These are phyloP conservation scores for Bipolaris oryzae DNA, from an alignment of 2,329 filamentous ascomycete species.

Conservation along the genomic window DNA sequence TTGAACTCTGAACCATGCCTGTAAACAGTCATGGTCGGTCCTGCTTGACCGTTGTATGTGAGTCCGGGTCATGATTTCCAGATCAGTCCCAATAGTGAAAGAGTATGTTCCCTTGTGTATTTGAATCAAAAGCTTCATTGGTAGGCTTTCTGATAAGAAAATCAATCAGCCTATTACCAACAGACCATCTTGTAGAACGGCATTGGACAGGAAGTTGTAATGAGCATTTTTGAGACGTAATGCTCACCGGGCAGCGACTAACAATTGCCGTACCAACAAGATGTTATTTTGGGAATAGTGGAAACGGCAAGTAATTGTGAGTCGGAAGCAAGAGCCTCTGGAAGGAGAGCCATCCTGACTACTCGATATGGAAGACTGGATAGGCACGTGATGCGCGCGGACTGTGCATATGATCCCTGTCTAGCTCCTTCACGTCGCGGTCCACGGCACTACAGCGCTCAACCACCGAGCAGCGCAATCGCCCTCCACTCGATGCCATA, in stretches of 20 bases:
- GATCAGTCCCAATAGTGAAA: not conserved
- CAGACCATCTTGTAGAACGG: not conserved
- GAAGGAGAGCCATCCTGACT: not conserved
- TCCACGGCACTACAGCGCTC: constrained; percentile 10
- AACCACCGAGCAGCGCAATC: constrained; percentile 3
- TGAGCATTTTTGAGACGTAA: not conserved
- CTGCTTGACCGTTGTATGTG: constrained; percentile 5
- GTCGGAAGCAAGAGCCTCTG: too few species aligned
- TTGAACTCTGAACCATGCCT: constrained; percentile 15
- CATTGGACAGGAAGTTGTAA: not conserved
- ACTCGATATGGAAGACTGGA: not conserved
- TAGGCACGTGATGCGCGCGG: constrained; percentile 10
- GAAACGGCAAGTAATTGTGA: not conserved
- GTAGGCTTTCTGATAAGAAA: not conserved
- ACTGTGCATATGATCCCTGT: constrained; percentile 19
- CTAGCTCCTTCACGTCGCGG: constrained; percentile 27
- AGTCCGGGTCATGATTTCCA: constrained; percentile 1
- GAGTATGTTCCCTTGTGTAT: accelerated
- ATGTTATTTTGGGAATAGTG: not conserved
- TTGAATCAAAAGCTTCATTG: too few species aligned
- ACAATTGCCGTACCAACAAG: not conserved
- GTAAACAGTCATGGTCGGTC: constrained; percentile 16
- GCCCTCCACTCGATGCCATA: constrained; percentile 5
- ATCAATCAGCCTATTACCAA: not conserved
- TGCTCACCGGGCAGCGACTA: not conserved